A percentile compares a stretch with the other conserved stretches of the same genome.
phyloP scores from a whole-genome alignment of 192 early-diverging fungal genomes.

The Backusella psychrophila region DNA sequence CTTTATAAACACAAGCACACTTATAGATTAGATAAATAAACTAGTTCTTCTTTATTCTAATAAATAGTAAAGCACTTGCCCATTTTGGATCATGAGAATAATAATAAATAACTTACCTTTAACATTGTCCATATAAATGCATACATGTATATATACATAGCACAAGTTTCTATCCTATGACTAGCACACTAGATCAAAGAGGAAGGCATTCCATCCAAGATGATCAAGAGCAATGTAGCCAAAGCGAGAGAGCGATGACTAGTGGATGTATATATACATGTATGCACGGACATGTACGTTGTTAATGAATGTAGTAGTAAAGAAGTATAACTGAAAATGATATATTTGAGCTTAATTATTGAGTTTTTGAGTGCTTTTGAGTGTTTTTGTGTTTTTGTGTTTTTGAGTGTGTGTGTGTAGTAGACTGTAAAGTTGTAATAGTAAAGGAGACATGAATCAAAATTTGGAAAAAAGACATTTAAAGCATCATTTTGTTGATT shows the following conservation, averaged over 20 bases:
- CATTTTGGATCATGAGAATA: no score
- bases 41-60: no score
- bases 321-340: background rate
- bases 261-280: background rate
- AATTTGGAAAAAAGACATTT: slow-evolving; percentile 10
- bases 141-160: no score
- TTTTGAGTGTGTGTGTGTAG: background rate
- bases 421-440: slow-evolving; percentile 4
- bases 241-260: background rate
- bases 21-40: no score
- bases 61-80: no score
- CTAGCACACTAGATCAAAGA: no score
- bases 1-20: no score
- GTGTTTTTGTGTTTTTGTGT: no score
- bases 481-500: background rate
- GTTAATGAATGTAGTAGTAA: background rate
- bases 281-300: background rate
- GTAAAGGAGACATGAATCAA: background rate
- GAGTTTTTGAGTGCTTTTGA: background rate
- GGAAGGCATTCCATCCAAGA: background rate
- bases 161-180: no score
- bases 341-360: background rate
- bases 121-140: no score
- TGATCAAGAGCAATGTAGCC: background rate
- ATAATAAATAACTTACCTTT: no score